These are phyloP conservation scores for Echeveria elegans DNA, from an alignment of 164 flowering plant genomes.

Conservation along the genomic window DNA sequence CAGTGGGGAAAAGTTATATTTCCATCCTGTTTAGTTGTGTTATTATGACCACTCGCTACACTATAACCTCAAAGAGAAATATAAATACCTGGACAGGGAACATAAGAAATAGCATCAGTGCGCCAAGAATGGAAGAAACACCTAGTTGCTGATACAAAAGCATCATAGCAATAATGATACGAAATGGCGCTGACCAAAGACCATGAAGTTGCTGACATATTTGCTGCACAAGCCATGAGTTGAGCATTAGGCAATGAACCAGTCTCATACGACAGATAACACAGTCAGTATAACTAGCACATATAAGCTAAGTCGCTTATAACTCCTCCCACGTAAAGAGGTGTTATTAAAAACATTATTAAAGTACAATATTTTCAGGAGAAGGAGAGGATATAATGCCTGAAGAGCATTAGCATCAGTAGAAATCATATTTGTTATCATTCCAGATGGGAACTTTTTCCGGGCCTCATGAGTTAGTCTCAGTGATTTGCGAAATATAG, in stretches of 20 bases:
- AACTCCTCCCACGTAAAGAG: not conserved
- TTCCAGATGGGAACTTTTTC: slow-evolving; percentile 64
- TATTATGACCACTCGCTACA: not conserved
- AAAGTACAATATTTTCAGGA: not conserved
- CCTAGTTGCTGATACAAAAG: slow-evolving; percentile 78
- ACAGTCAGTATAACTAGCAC: too few relatives aligned
- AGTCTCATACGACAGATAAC: too few relatives aligned
- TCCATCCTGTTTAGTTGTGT: not conserved
- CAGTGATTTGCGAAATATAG: slow-evolving; percentile 84
- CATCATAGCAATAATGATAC: slow-evolving; percentile 64
- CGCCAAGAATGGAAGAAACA: slow-evolving; percentile 76
- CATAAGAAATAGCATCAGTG: slow-evolving; percentile 66
- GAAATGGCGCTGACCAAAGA: slow-evolving; percentile 97
- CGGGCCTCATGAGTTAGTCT: slow-evolving; percentile 86
- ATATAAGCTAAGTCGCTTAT: not conserved
- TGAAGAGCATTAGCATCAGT: slow-evolving; percentile 94
- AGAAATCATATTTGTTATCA: slow-evolving; percentile 93
- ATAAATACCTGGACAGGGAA: slow-evolving; percentile 81
- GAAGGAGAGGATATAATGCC: slow-evolving; percentile 30
- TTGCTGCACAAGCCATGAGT: slow-evolving; percentile 38
- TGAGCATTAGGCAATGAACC: not conserved
- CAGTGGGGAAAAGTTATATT: not conserved
- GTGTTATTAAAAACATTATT: not conserved
- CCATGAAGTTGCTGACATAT: slow-evolving; percentile 82
- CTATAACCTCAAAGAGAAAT: not conserved